phyloP scores from a whole-genome alignment of 1,139 yeast species.

The Wickerhamiella pararugosa region DNA sequence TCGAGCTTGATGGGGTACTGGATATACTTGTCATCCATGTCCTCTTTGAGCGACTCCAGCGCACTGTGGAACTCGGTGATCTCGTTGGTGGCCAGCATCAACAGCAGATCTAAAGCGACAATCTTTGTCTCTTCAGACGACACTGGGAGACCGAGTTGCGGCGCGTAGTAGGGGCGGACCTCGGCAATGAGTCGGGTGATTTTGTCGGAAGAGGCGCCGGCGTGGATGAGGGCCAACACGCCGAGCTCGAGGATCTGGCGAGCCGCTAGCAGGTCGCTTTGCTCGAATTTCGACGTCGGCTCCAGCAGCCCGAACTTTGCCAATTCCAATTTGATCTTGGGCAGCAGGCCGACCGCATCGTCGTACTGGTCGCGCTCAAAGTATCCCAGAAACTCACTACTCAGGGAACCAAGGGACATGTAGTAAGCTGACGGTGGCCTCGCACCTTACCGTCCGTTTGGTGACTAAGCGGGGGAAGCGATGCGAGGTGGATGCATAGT shows the following conservation, averaged over 20 bases:
- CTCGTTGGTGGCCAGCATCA: conserved; percentile 67
- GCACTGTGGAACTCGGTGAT: conserved; percentile 83
- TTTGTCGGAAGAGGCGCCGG: conserved; percentile 38
- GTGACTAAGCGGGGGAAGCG: too few relatives aligned
- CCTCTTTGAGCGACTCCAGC: conserved; percentile 51
- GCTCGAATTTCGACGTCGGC: conserved; percentile 38
- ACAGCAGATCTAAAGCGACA: conserved; percentile 59
- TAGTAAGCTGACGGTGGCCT: too few relatives aligned
- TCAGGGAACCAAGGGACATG: conserved; percentile 24
- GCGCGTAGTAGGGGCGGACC: conserved; percentile 56
- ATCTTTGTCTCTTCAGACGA: conserved; percentile 62
- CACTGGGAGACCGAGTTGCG: conserved; percentile 33
- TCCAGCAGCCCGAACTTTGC: conserved; percentile 64
- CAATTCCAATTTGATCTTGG: conserved; percentile 62
- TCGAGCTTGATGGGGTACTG: conserved; percentile 81
- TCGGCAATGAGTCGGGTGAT: conserved; percentile 65
- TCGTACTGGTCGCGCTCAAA: conserved; percentile 48
- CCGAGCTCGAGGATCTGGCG: conserved; percentile 79
- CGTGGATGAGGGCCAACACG: conserved; percentile 58
- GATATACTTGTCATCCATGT: conserved; percentile 46
- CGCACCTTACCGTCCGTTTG: too few relatives aligned
- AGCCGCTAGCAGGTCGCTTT: conserved; percentile 58
- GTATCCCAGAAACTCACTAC: conserved; percentile 49
- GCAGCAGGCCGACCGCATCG: conserved; percentile 45
- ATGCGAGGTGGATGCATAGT: too few relatives aligned